Base-by-base conservation (phyloP, 2,329 filamentous ascomycete species). In the Cercospora citrullina region DNA sequence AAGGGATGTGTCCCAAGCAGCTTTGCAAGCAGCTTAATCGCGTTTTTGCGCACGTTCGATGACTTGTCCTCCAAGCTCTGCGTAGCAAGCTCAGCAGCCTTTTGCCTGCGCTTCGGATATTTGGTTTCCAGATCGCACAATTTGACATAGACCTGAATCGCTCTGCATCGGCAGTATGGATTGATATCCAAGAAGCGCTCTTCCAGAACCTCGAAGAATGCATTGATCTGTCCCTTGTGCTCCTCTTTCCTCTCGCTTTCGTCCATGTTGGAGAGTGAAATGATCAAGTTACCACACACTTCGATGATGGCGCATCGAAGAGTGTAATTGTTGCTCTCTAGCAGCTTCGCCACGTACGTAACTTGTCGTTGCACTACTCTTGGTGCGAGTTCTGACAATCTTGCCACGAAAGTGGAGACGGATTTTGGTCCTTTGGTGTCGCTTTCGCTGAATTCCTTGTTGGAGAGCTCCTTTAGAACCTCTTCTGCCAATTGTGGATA, bases 251-350 rank as follows among this genome's bases (percentile, higher is more conserved):
- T 88, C 78, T 98, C 94, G 76, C 81, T 80, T 55, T 80, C 81
- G 68, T 96, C 93, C 75, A 96, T 91, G 76, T 91, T 94, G 80
- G 91, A 97, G 53, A 99, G 86, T 80, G 97, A 91, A 16, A 88
- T 87, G 75, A 99, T 91, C 81, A 99, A 88, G 80, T 99, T 98
- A 62, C 95, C 96, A 78, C 94, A 98, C 6, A 99, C 94, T 79
- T 99, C 95, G 68, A 99, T 96, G 60, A 99, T 87, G 4, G 95
- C 92, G 77, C 93, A 97, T 67, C 95, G 89, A 26, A 99, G 86
- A 2, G 94, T 96, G 79, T 98, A 96, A 7, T 95, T 96, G 87
- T 99, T 95, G 83, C 93, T 97, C 76, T 99, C 95, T 16, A 99
- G 84, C 74, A 98, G 90, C 79, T 97, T 98, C 10, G 94, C 93